phyloP scores from a whole-genome alignment of 2,329 filamentous ascomycete species.

The Colletotrichum graminicola region DNA sequence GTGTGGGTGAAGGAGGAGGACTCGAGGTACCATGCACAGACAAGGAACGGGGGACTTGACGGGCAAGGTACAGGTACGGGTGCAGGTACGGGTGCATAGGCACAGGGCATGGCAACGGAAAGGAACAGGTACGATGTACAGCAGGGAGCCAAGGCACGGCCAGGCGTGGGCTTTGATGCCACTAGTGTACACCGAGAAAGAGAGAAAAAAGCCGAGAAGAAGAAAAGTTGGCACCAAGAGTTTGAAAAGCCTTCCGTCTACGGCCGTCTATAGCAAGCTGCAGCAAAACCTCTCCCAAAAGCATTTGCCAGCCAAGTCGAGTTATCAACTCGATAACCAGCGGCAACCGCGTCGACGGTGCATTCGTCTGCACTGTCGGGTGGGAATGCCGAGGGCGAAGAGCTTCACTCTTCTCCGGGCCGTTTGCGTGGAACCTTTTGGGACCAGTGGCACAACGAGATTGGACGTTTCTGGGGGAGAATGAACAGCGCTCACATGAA shows the following conservation, averaged over 20 bases:
- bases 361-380: conserved; percentile 10
- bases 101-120: conserved; percentile 3
- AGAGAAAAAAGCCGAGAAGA: not conserved
- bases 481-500: not conserved
- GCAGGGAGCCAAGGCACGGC: conserved; percentile 4
- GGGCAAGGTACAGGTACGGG: conserved; percentile 32
- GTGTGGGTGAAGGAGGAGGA: conserved; percentile 10
- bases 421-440: conserved; percentile 5
- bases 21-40: conserved; percentile 27
- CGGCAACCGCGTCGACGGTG: conserved; percentile 7
- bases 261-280: not conserved
- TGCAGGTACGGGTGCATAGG: not conserved
- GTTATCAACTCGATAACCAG: not conserved
- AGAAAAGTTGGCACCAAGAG: not conserved
- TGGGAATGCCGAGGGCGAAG: conserved; percentile 4
- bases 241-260: no score
- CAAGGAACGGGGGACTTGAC: conserved; percentile 18
- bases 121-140: conserved; percentile 5
- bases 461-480: conserved; percentile 18
- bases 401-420: not conserved
- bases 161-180: not conserved
- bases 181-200: no score
- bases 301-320: not conserved
- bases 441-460: conserved; percentile 33
- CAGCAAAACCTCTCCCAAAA: not conserved